Conservation (phyloP, 2,329 filamentous ascomycete species). For the Trichoderma simmonsii region DNA sequence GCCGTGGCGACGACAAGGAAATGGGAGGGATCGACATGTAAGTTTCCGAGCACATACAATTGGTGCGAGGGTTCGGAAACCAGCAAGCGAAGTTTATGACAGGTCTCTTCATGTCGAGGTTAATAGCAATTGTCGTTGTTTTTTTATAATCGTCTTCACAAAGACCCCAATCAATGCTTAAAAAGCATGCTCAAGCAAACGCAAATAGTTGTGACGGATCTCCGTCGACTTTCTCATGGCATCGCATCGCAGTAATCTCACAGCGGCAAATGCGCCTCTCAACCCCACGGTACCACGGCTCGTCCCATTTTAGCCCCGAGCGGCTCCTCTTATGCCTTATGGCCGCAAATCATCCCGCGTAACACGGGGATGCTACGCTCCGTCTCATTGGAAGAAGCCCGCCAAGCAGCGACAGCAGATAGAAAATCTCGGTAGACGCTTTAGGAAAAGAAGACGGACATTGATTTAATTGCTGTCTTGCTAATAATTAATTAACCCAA, state of each 20-base stretch:
- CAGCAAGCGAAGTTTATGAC: background rate
- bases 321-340: background rate
- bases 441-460: background rate
- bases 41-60: background rate
- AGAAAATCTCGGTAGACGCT: constrained; percentile 7
- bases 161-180: background rate
- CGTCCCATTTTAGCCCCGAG: background rate
- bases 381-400: constrained; percentile 4
- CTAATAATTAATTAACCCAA: background rate
- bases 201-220: background rate
- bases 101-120: background rate
- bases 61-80: background rate
- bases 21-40: background rate
- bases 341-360: background rate
- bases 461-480: background rate
- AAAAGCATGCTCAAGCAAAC: background rate
- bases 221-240: background rate
- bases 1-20: background rate
- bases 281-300: background rate
- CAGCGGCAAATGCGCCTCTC: background rate
- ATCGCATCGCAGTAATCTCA: background rate
- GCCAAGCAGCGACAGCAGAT: background rate
- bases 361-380: constrained; percentile 10
- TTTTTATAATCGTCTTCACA: background rate
- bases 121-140: background rate